Conservation (phyloP, 257 asterid genomes). For the Gynochthodes officinalis region DNA sequence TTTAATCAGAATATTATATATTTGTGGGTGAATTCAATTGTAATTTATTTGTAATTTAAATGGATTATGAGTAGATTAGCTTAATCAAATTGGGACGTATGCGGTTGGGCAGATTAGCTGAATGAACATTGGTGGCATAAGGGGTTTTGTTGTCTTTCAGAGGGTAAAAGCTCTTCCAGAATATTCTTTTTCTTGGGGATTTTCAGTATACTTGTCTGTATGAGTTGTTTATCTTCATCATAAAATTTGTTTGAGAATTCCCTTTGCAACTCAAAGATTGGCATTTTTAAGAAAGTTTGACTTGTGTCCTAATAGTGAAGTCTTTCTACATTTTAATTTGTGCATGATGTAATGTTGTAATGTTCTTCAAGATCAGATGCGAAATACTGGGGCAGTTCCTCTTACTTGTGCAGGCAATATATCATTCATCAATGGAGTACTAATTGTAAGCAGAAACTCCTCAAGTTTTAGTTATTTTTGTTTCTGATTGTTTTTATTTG, state of each 20-base stretch:
- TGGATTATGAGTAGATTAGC: background rate
- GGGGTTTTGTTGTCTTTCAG: background rate
- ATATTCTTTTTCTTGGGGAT: background rate
- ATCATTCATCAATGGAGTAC: conserved; percentile 14
- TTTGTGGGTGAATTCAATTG: background rate
- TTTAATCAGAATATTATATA: background rate
- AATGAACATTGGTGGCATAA: background rate
- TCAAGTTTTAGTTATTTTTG: background rate
- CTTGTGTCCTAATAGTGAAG: background rate
- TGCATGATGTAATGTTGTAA: background rate
- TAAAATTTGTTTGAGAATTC: background rate
- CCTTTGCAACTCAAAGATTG: background rate
- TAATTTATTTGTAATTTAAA: background rate
- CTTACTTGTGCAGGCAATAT: conserved; percentile 11
- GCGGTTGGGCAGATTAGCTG: background rate
- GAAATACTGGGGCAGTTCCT: conserved; percentile 24
- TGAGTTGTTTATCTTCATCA: background rate
- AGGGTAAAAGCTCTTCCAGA: background rate
- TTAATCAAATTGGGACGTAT: background rate
- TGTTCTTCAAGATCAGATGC: conserved; percentile 18
- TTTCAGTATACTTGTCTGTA: background rate
- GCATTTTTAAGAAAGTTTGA: background rate
- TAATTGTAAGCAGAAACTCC: conserved; percentile 16
- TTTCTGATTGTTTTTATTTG: background rate
- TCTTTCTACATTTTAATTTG: background rate